Evolutionary conservation across 352 stramenopile species (phyloP), one percentile per base, ranked within the genome.

Genomic region (Pythium myriotylum): DNA sequence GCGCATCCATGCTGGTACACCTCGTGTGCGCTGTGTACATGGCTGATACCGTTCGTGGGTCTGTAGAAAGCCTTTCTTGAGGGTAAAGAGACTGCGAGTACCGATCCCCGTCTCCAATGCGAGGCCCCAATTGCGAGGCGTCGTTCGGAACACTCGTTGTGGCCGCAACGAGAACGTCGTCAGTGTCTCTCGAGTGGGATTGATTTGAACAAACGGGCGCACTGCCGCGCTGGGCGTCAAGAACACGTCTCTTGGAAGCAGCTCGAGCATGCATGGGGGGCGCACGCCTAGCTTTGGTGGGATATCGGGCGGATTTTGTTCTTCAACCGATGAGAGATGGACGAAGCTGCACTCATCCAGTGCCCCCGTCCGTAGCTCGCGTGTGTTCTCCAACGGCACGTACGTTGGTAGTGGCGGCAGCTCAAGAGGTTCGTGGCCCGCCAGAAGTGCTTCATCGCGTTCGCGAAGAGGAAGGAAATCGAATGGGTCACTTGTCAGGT

Each of bases 381-480:
- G 75, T 35, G 45, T 51, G 27, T 62, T 33, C 42, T 92, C 79
- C 5, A 89, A 58, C 1, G 81, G 70, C 1, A 91, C 65, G 41
- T 92, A 88, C 37, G 78, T 89, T 1, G 81, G 61, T 41, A 92
- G 62, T 23, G 80, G 67, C 1, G 84, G 82, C 29, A 86, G 56
- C n/a, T 72, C 58, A 0, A 92, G 49, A 0, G 65, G 65, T 5
- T 85, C 72, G 48, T 94, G 84, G 54, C 84, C 81, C 53, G 76
- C 80, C 37, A 89, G 59, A 33, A 90, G 76, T 39, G 81, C 81
- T 59, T 93, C 84, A 19, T 91, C 73, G 10, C 71, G 80, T 52
- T 86, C 74, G 23, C 74, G 74, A 20, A 95, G 62, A 14, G 74
- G 67, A 55, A 94, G 81, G 57, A 89, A 87, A 13, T 65, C 58